These are phyloP conservation scores for Claviceps sp. DNA, from an alignment of 2,329 filamentous ascomycete genomes.

Conservation along the genomic window DNA sequence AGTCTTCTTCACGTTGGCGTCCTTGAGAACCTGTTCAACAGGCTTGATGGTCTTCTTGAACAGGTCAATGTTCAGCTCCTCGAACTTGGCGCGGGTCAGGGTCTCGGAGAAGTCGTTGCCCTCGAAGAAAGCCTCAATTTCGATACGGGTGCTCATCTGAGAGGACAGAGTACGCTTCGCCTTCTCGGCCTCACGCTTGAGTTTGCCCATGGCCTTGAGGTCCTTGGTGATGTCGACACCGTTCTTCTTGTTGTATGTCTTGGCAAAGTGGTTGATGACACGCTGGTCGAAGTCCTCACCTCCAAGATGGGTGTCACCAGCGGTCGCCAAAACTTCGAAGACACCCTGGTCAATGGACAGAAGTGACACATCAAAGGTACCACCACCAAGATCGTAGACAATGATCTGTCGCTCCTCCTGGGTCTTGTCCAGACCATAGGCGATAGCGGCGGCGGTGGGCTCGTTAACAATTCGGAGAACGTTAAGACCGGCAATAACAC, in stretches of 20 bases:
- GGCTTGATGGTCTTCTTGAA: constrained; percentile 99
- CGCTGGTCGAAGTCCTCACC: constrained; percentile 99
- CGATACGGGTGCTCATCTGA: constrained; percentile 84
- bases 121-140: constrained; percentile 94
- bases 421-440: constrained; percentile 84
- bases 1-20: constrained; percentile 91
- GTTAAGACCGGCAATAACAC: constrained; percentile 81
- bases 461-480: constrained; percentile 95
- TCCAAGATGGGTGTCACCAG: constrained; percentile 94
- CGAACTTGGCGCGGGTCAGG: constrained; percentile 95
- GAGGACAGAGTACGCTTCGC: constrained; percentile 96
- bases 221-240: constrained; percentile 85
- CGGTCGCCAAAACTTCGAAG: constrained; percentile 87
- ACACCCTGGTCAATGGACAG: constrained; percentile 84
- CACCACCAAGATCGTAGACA: constrained; percentile 87
- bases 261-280: constrained; percentile 90
- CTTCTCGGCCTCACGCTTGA: constrained; percentile 99
- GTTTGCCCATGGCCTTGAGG: constrained; percentile 95
- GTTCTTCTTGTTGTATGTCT: constrained; percentile 99
- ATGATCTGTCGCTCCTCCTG: constrained; percentile 77
- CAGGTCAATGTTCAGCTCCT: constrained; percentile 96
- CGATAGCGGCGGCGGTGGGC: constrained; percentile 87
- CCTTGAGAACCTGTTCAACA: constrained; percentile 96
- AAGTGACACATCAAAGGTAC: constrained; percentile 89
- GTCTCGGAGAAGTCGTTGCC: constrained; percentile 98